Evolutionary conservation across 169 alveolate genomes (phyloP).

Genomic region (Plasmodium blacklocki): DNA sequence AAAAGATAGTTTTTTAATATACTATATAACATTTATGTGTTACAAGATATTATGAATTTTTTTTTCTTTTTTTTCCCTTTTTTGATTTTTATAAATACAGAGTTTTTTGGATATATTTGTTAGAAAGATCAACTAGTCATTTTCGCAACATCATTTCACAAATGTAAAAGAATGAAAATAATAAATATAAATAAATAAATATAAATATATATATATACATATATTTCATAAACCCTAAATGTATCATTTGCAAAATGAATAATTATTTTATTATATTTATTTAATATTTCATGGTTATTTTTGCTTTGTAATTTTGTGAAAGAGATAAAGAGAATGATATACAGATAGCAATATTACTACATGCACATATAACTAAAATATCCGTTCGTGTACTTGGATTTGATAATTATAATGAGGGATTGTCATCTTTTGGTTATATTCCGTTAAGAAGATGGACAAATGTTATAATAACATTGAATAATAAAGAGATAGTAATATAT

Average conservation of each 20-base stretch:
- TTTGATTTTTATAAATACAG: slow-evolving; percentile 2
- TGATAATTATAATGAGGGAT: slow-evolving; percentile 42
- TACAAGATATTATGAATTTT: no score
- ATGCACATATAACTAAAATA: slow-evolving; percentile 31
- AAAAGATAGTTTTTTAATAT: no score
- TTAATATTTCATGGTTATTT: background rate
- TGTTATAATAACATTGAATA: slow-evolving; percentile 24
- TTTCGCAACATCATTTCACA: slow-evolving; percentile 67
- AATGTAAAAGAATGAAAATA: slow-evolving; percentile 21
- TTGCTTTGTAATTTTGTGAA: background rate
- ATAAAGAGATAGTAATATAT: slow-evolving; percentile 14
- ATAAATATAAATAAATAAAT: background rate
- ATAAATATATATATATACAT: background rate
- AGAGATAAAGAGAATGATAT: slow-evolving; percentile 42
- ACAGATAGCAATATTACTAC: slow-evolving; percentile 28
- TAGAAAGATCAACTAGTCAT: slow-evolving; percentile 49
- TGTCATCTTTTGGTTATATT: slow-evolving; percentile 47
- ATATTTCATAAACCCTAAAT: no score
- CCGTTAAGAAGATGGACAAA: slow-evolving; percentile 70
- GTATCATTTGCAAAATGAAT: background rate
- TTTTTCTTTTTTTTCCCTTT: background rate
- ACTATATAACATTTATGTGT: no score
- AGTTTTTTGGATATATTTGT: slow-evolving; percentile 55
- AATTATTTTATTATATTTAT: background rate
- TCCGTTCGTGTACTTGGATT: slow-evolving; percentile 23